Evolutionary conservation across 2,329 filamentous ascomycete species (phyloP).

Genomic region (Talaromyces sp.): DNA sequence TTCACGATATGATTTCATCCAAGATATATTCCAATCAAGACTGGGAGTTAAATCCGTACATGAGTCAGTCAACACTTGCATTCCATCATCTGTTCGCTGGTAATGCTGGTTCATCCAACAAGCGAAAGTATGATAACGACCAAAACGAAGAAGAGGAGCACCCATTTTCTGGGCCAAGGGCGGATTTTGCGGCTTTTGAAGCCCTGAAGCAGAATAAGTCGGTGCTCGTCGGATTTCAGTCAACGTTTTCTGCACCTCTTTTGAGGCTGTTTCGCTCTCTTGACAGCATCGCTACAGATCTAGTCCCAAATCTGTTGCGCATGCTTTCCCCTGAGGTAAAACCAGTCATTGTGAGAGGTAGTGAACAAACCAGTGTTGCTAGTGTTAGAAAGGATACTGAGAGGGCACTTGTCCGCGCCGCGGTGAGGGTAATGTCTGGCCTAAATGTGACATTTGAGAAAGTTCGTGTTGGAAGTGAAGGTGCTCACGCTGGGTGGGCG

Average conservation of each 20-base stretch:
- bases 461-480: slow-evolving; percentile 68
- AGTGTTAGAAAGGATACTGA: slow-evolving; percentile 85
- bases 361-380: slow-evolving; percentile 61
- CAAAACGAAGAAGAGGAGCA: slow-evolving; percentile 47
- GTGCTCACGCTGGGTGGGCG: slow-evolving; percentile 63
- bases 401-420: slow-evolving; percentile 70
- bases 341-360: slow-evolving; percentile 75
- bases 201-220: slow-evolving; percentile 72
- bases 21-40: slow-evolving; percentile 79
- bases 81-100: slow-evolving; percentile 90
- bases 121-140: slow-evolving; percentile 39
- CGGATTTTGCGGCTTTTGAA: slow-evolving; percentile 77
- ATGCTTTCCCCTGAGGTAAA: slow-evolving; percentile 87
- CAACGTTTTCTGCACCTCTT: slow-evolving; percentile 64
- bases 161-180: slow-evolving; percentile 76
- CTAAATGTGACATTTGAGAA: slow-evolving; percentile 76
- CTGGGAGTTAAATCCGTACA: slow-evolving; percentile 85
- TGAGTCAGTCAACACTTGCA: slow-evolving; percentile 78
- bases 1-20: slow-evolving; percentile 78
- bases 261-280: slow-evolving; percentile 72
- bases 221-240: slow-evolving; percentile 67
- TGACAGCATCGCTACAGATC: slow-evolving; percentile 71
- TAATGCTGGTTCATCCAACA: slow-evolving; percentile 45
- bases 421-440: slow-evolving; percentile 76
- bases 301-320: slow-evolving; percentile 76